Conservation (phyloP, 1,139 yeast genomes). For the Chernovozyma sophiae-reginae region DNA sequence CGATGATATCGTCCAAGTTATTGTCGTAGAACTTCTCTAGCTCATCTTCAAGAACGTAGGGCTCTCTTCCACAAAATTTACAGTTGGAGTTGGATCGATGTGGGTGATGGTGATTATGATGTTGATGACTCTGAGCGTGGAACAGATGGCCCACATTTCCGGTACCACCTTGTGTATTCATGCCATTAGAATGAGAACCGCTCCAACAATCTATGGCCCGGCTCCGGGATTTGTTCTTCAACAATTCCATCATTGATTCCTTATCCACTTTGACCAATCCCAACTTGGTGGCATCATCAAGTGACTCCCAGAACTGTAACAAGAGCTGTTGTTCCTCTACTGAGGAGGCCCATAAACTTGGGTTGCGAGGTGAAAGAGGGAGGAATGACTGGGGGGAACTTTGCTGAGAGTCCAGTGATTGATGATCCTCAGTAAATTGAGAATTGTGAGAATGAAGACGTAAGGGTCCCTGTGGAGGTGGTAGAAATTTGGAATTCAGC, state of each 20-base stretch:
- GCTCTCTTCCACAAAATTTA: conserved; percentile 74
- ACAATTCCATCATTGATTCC: conserved; percentile 61
- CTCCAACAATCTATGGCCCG: conserved; percentile 2
- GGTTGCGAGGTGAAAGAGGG: conserved; percentile 9
- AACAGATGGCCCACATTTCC: background rate
- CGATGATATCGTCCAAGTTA: conserved; percentile 51
- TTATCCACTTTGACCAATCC: conserved; percentile 66
- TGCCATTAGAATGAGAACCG: conserved; percentile 2
- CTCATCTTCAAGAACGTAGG: conserved; percentile 71
- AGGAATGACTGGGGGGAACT: background rate
- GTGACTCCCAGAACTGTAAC: conserved; percentile 65
- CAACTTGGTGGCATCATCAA: conserved; percentile 57
- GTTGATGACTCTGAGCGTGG: conserved; percentile 6
- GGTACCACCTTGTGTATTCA: conserved; percentile 1
- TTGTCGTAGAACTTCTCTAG: conserved; percentile 54
- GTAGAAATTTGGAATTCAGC: conserved; percentile 2
- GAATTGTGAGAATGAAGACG: conserved; percentile 8
- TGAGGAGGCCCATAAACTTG: conserved; percentile 55
- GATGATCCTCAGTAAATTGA: conserved; percentile 8
- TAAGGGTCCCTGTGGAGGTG: background rate
- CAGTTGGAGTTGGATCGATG: conserved; percentile 52
- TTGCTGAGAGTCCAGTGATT: conserved; percentile 1
- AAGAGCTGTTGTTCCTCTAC: conserved; percentile 59
- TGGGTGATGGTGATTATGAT: conserved; percentile 9
- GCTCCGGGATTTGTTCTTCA: conserved; percentile 36